phyloP scores from a whole-genome alignment of 2,329 filamentous ascomycete genomes.

The Ophiostoma sp. region DNA sequence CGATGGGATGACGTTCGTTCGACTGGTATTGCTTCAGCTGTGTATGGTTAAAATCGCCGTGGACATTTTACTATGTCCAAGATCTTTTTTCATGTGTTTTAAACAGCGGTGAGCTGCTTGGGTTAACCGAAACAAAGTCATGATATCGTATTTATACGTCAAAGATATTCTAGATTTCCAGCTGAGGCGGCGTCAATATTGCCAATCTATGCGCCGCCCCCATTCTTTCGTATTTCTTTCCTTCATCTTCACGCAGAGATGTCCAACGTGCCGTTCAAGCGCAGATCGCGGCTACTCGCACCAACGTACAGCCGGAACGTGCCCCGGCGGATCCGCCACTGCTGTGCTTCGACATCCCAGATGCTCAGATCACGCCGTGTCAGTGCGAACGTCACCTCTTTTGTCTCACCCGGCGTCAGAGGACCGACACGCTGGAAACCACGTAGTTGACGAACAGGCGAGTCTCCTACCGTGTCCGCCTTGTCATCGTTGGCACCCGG shows the following conservation, averaged over 20 bases:
- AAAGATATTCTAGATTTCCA: neutral
- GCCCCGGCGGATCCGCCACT: constrained; percentile 55
- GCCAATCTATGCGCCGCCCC: neutral
- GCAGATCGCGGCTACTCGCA: constrained; percentile 45
- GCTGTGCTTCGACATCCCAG: constrained; percentile 63
- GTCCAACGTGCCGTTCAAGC: constrained; percentile 36
- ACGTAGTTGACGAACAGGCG: constrained; percentile 51
- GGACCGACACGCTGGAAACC: constrained; percentile 61
- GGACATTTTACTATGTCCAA: no score
- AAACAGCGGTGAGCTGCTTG: neutral
- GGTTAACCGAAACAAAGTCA: neutral
- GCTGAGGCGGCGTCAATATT: neutral
- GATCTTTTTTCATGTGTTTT: neutral
- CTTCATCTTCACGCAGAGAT: neutral
- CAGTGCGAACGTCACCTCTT: constrained; percentile 52
- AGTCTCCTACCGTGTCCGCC: neutral
- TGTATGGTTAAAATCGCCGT: no score
- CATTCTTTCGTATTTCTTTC: neutral
- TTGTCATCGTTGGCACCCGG: constrained; percentile 20
- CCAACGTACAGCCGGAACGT: constrained; percentile 46
- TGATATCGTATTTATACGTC: neutral
- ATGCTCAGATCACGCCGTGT: constrained; percentile 65
- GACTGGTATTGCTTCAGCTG: neutral
- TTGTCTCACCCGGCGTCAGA: constrained; percentile 46
- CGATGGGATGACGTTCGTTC: neutral